A percentile compares a stretch with the other conserved stretches of the same genome.
These are phyloP conservation scores for Neurospora sp. DNA, from an alignment of 495 filamentous ascomycete genomes.

Conservation along the genomic window DNA sequence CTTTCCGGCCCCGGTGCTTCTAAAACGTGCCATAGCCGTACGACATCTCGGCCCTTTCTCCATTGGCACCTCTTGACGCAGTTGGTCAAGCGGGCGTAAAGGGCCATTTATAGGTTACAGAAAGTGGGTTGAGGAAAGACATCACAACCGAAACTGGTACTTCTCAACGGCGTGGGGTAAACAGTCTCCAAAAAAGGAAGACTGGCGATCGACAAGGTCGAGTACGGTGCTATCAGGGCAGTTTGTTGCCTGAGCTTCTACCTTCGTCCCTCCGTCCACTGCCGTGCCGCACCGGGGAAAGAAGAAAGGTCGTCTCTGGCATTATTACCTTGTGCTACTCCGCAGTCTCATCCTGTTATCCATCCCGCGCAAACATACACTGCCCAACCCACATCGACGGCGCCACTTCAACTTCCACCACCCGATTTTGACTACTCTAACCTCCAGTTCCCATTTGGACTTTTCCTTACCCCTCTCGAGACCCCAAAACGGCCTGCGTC, in stretches of 20 bases:
- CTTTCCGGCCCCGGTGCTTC: neutral
- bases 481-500: constrained; percentile 1
- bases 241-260: neutral
- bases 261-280: neutral
- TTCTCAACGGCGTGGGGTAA: neutral
- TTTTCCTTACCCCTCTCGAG: constrained; percentile 13
- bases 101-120: neutral
- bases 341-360: constrained; percentile 6
- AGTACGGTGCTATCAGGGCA: neutral
- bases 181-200: neutral
- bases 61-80: neutral
- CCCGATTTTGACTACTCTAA: constrained; percentile 8
- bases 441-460: constrained; percentile 7
- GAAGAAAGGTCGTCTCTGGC: constrained; percentile 15
- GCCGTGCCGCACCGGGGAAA: neutral
- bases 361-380: constrained; percentile 7
- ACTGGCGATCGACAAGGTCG: neutral
- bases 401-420: constrained; percentile 3
- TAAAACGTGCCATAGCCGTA: neutral
- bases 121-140: neutral
- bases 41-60: neutral
- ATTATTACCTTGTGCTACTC: constrained; percentile 4
- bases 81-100: neutral
- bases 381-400: constrained; percentile 14
- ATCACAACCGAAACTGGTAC: neutral